These are phyloP conservation scores for Asterophora parasitica DNA, from an alignment of 768 basidiomycete species.

Conservation along the genomic window DNA sequence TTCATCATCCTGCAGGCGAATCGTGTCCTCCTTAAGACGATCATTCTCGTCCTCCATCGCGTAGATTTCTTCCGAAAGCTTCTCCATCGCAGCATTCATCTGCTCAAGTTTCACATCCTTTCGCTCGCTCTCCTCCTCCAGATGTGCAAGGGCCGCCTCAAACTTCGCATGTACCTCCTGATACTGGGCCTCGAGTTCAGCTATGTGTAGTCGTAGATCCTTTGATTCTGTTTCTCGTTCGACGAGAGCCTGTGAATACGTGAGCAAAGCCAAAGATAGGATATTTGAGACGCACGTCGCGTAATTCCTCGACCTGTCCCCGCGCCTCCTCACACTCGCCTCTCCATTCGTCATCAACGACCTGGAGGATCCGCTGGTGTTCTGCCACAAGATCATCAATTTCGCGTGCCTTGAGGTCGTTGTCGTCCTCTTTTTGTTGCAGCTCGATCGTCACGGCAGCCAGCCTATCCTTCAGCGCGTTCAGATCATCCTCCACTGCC, in stretches of 20 bases:
- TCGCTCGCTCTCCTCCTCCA: slow-evolving; percentile 73
- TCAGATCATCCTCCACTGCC: slow-evolving; percentile 74
- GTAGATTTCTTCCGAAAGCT: slow-evolving; percentile 76
- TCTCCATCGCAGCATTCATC: slow-evolving; percentile 74
- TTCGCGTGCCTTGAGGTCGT: slow-evolving; percentile 73
- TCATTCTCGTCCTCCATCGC: slow-evolving; percentile 86
- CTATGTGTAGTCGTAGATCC: slow-evolving; percentile 65
- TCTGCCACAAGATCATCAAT: slow-evolving; percentile 75
- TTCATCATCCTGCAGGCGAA: slow-evolving; percentile 68
- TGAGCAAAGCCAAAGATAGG: neutral
- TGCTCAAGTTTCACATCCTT: slow-evolving; percentile 75
- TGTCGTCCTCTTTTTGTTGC: slow-evolving; percentile 82
- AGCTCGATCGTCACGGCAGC: slow-evolving; percentile 80
- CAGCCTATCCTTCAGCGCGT: slow-evolving; percentile 67
- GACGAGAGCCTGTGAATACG: slow-evolving; percentile 51
- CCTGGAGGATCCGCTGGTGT: slow-evolving; percentile 65
- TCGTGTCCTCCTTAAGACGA: slow-evolving; percentile 64
- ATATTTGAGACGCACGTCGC: slow-evolving; percentile 46
- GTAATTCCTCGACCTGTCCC: slow-evolving; percentile 73
- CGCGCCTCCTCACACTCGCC: slow-evolving; percentile 82
- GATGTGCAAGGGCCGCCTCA: slow-evolving; percentile 66
- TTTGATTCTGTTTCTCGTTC: slow-evolving; percentile 79
- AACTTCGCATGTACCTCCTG: slow-evolving; percentile 70
- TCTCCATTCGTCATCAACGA: slow-evolving; percentile 81
- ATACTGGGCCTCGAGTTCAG: slow-evolving; percentile 70